Evolutionary conservation across 257 asterid genomes (phyloP).

Genomic region (Jacaranda copaia): DNA sequence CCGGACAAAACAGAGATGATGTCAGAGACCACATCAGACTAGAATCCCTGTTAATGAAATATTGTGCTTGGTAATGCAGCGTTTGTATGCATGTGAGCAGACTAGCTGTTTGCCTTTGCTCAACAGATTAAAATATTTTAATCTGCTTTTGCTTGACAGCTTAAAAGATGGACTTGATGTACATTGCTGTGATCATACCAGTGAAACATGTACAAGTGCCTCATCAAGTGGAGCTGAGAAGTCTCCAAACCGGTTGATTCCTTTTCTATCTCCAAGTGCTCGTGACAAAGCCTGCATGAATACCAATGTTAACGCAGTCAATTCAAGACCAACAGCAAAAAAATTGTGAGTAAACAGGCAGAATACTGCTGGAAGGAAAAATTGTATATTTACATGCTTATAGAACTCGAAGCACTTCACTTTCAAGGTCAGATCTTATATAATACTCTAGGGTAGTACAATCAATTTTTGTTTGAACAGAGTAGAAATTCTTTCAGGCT

Average conservation of each 20-base stretch:
- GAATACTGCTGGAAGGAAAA: too few species aligned
- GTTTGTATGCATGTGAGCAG: background rate
- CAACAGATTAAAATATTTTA: too few species aligned
- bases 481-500: background rate
- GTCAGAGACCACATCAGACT: background rate
- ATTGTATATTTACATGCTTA: too few species aligned
- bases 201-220: conserved; percentile 89
- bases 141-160: too few species aligned
- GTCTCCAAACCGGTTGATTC: conserved; percentile 92
- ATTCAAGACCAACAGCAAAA: too few species aligned
- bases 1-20: background rate
- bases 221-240: conserved; percentile 99
- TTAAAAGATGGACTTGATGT: too few species aligned
- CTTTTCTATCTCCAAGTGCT: conserved; percentile 96
- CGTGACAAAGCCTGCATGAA: conserved; percentile 78
- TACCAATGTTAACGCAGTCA: background rate
- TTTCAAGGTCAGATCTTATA: background rate
- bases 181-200: conserved; percentile 56
- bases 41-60: background rate
- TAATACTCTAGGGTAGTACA: background rate
- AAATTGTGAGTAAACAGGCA: too few species aligned
- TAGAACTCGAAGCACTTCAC: too few species aligned
- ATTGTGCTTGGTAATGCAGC: background rate
- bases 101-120: too few species aligned
- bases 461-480: background rate